Evolutionary conservation across 2,329 filamentous ascomycete genomes (phyloP), one percentile per base, ranked within the genome.

Genomic region (Colletotrichum tropicale): DNA sequence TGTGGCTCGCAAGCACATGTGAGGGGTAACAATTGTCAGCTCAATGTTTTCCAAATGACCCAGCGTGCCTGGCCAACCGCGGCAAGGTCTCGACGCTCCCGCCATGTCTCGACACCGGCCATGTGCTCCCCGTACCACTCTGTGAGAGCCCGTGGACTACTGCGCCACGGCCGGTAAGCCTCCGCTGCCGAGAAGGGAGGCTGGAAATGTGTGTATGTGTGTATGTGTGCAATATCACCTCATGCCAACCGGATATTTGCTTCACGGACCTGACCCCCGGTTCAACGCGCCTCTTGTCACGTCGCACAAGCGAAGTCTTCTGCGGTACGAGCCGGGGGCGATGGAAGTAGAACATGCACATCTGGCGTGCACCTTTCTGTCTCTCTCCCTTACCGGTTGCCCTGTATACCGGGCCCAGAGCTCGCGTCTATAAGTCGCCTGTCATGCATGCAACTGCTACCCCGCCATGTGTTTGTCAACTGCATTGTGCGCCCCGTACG

Each of bases 341-440:
- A 34, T 60, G 43, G 48, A 36, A 56, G 10, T 13, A 32, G 43
- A 52, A 52, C n/a, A 52, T 52, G n/a, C 43, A 52, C 43, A 52
- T 52, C 43, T 13, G 13, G 15, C 9, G 24, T 24, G 34, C 3
- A 6, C 32, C 30, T 26, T 18, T 9, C 15, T 34, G 52, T 16
- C 28, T 12, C 21, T 70, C 67, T 13, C 61, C 68, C 38, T 75
- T 32, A 15, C 62, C 56, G 56, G 70, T 43, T 69, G 24, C 69
- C 70, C 58, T 68, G 70, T 36, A 55, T 76, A 76, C 70, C 70
- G 74, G 70, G 43, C 3, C 43, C 34, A 69, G 56, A 56, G 21
- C 36, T 12, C 30, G 34, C 28, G 26, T 48, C 26, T 76, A 68
- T 69, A 65, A 65, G 43, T 74, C 26, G 36, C 5, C 56, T 68